Percentiles rank a stretch among this genome's conserved stretches.
Conservation (phyloP, 139 green algal species). For the Tetradesmus lagerheimii region DNA sequence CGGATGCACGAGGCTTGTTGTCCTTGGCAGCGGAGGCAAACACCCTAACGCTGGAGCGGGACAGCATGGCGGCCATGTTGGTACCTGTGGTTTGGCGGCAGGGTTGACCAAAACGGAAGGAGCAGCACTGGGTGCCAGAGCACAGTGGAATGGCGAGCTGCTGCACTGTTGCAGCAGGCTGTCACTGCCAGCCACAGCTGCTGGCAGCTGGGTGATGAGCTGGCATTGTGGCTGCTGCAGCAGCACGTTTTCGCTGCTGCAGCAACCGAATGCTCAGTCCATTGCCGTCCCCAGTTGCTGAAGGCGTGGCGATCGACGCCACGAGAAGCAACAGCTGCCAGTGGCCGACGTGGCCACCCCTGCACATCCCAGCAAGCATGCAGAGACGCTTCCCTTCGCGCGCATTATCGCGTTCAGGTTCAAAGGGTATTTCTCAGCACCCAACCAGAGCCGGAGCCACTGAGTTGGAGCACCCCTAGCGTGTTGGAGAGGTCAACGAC, state of each 20-base stretch:
- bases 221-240: background rate
- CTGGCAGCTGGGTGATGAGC: background rate
- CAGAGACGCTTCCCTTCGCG: conserved; percentile 44
- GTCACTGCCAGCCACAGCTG: background rate
- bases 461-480: conserved; percentile 45
- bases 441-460: background rate
- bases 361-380: conserved; percentile 1
- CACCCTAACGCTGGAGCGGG: conserved; percentile 21
- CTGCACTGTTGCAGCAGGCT: background rate
- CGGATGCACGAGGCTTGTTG: background rate
- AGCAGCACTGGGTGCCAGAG: background rate
- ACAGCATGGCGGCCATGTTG: conserved; percentile 35
- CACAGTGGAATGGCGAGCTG: background rate
- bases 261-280: background rate
- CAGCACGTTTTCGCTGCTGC: background rate
- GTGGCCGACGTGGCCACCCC: background rate
- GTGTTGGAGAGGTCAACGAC: conserved; percentile 18
- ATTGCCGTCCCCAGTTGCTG: background rate
- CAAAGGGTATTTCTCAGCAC: conserved; percentile 53
- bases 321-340: background rate
- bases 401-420: conserved; percentile 52
- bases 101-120: background rate
- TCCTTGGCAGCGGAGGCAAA: conserved; percentile 18
- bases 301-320: background rate
- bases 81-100: conserved; percentile 14